Evolutionary conservation across 192 early-diverging fungal species (phyloP).

Genomic region (Geranomyces michiganensis): DNA sequence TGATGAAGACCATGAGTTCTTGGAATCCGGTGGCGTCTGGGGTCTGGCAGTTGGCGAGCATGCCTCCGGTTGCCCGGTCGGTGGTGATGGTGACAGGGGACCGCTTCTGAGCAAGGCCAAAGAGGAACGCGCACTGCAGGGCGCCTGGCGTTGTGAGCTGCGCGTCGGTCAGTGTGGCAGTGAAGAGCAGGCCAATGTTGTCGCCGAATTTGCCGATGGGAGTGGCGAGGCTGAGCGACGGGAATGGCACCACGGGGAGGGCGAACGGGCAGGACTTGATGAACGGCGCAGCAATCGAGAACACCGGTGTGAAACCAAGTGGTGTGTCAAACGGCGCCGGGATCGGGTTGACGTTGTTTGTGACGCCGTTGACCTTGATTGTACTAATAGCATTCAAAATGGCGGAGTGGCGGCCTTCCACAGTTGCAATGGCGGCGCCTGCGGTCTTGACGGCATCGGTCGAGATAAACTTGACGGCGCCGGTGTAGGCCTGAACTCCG

Average conservation of each 20-base stretch:
- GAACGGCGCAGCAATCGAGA: slow-evolving; percentile 54
- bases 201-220: slow-evolving; percentile 29
- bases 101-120: slow-evolving; percentile 38
- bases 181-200: slow-evolving; percentile 23
- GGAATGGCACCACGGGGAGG: slow-evolving; percentile 45
- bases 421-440: slow-evolving; percentile 56
- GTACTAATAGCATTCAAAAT: slow-evolving; percentile 49
- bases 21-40: slow-evolving; percentile 30
- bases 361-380: background rate
- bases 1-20: slow-evolving; percentile 43
- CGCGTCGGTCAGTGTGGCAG: slow-evolving; percentile 19
- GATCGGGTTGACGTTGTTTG: slow-evolving; percentile 26
- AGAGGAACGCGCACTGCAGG: slow-evolving; percentile 29
- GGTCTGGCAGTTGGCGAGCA: slow-evolving; percentile 27
- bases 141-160: slow-evolving; percentile 3
- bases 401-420: slow-evolving; percentile 58
- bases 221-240: slow-evolving; percentile 22
- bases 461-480: slow-evolving; percentile 45
- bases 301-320: slow-evolving; percentile 42
- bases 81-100: slow-evolving; percentile 18
- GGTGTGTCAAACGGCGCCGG: slow-evolving; percentile 57
- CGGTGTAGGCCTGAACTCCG: slow-evolving; percentile 57
- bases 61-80: slow-evolving; percentile 14
- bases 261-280: slow-evolving; percentile 47
- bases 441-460: slow-evolving; percentile 48